These are phyloP conservation scores for Pilobolus umbonatus DNA, from an alignment of 192 early-diverging fungal genomes.

Conservation along the genomic window DNA sequence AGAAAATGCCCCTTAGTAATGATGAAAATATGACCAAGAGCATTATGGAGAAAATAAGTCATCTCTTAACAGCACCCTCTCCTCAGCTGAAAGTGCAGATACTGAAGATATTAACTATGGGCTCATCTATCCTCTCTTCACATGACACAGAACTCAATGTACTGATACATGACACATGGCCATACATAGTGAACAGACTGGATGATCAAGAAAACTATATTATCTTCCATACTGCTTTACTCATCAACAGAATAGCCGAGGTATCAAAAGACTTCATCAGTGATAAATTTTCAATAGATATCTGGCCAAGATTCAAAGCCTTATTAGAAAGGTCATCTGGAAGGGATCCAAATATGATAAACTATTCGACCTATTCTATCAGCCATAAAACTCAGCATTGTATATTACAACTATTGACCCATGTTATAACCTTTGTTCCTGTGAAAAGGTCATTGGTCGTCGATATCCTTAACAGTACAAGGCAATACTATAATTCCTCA, in stretches of 20 bases:
- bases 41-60: conserved; percentile 44
- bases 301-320: conserved; percentile 41
- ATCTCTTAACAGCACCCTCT: conserved; percentile 45
- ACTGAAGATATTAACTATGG: conserved; percentile 31
- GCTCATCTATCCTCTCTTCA: conserved; percentile 35
- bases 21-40: conserved; percentile 38
- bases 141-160: conserved; percentile 40
- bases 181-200: conserved; percentile 34
- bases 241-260: conserved; percentile 37
- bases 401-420: conserved; percentile 23
- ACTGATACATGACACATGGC: conserved; percentile 47
- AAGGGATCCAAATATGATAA: not conserved
- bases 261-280: conserved; percentile 41
- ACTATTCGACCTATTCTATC: conserved; percentile 27
- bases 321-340: conserved; percentile 13
- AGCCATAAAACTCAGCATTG: conserved; percentile 21
- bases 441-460: not conserved
- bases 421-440: conserved; percentile 17
- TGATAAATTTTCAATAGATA: conserved; percentile 34
- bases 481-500: conserved; percentile 8
- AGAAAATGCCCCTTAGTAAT: conserved; percentile 21
- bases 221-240: conserved; percentile 24
- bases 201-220: conserved; percentile 36
- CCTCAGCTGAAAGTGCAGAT: conserved; percentile 41
- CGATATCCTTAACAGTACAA: conserved; percentile 15